Conservation (phyloP, 75 land plant genomes). For the Selaginella moellendorffii region DNA sequence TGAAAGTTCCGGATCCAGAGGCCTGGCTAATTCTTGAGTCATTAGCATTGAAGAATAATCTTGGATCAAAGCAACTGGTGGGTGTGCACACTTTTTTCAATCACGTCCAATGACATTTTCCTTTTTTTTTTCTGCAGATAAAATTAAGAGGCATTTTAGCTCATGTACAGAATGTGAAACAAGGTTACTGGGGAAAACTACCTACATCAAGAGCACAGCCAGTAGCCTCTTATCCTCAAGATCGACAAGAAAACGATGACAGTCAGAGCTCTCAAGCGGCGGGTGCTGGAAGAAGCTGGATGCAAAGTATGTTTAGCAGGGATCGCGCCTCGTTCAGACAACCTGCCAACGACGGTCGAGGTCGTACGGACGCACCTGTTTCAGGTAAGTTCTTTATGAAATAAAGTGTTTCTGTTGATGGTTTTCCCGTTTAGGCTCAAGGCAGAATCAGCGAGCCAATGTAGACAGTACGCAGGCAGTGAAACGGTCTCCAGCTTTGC, state of each 20-base stretch:
- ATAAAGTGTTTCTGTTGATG: neutral
- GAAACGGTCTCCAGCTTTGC: slow-evolving; percentile 51
- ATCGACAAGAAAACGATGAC: slow-evolving; percentile 28
- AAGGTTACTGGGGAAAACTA: slow-evolving; percentile 69
- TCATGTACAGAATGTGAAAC: slow-evolving; percentile 48
- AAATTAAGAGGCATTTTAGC: slow-evolving; percentile 72
- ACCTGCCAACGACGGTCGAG: slow-evolving; percentile 14
- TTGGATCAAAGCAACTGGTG: slow-evolving; percentile 82
- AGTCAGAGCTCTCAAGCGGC: slow-evolving; percentile 64
- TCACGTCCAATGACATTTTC: neutral
- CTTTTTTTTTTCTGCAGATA: slow-evolving; percentile 40
- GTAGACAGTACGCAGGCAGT: no score
- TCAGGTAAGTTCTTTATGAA: neutral
- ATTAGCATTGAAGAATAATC: slow-evolving; percentile 68
- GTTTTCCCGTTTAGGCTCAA: neutral
- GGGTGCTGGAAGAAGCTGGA: slow-evolving; percentile 88
- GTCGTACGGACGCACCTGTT: slow-evolving; percentile 18
- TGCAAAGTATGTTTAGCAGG: slow-evolving; percentile 96
- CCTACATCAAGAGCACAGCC: slow-evolving; percentile 22
- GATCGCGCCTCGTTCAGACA: slow-evolving; percentile 37
- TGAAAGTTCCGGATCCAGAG: slow-evolving; percentile 75
- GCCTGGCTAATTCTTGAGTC: slow-evolving; percentile 92
- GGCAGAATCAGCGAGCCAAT: neutral
- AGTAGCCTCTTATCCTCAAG: slow-evolving; percentile 17
- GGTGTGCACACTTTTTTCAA: slow-evolving; percentile 13